phyloP scores from a whole-genome alignment of 192 early-diverging fungal genomes.

The Linnemannia schmuckeri region DNA sequence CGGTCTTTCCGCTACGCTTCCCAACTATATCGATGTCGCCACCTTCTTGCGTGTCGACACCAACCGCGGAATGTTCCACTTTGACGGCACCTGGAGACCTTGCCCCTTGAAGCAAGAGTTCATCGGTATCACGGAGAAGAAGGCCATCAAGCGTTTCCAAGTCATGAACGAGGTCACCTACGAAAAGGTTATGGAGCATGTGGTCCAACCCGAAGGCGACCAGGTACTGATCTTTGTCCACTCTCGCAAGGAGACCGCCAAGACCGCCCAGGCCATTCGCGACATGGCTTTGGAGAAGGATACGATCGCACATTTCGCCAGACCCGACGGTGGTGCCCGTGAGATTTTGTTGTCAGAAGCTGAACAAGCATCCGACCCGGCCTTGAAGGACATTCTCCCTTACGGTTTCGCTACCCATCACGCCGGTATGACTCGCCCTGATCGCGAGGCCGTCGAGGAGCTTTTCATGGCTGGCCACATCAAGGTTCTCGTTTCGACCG shows the following conservation, averaged over 20 bases:
- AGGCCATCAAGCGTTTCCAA: constrained; percentile 91
- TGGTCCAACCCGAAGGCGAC: constrained; percentile 74
- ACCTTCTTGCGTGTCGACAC: constrained; percentile 91
- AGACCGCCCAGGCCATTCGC: constrained; percentile 91
- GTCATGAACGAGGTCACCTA: constrained; percentile 98
- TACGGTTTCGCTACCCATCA: constrained; percentile 98
- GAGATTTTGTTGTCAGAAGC: constrained; percentile 90
- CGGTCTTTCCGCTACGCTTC: constrained; percentile 93
- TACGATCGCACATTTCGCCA: constrained; percentile 85
- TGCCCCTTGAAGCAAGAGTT: constrained; percentile 97
- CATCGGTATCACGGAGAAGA: constrained; percentile 98
- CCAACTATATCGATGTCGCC: constrained; percentile 97
- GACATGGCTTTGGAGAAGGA: constrained; percentile 95
- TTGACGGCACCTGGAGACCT: constrained; percentile 93
- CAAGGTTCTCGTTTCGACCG: constrained; percentile 95
- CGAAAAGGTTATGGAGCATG: constrained; percentile 93
- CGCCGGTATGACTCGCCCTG: constrained; percentile 93
- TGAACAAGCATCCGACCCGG: constrained; percentile 82
- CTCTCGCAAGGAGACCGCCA: constrained; percentile 97
- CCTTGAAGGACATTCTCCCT: constrained; percentile 90
- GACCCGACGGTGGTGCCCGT: constrained; percentile 83
- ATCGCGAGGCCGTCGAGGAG: constrained; percentile 94
- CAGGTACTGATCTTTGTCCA: constrained; percentile 98
- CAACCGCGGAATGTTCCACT: constrained; percentile 88
- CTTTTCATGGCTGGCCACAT: constrained; percentile 93